Evolutionary conservation across 345 rosid species (phyloP).

Genomic region (sweet orange (Citrus sinensis)): DNA sequence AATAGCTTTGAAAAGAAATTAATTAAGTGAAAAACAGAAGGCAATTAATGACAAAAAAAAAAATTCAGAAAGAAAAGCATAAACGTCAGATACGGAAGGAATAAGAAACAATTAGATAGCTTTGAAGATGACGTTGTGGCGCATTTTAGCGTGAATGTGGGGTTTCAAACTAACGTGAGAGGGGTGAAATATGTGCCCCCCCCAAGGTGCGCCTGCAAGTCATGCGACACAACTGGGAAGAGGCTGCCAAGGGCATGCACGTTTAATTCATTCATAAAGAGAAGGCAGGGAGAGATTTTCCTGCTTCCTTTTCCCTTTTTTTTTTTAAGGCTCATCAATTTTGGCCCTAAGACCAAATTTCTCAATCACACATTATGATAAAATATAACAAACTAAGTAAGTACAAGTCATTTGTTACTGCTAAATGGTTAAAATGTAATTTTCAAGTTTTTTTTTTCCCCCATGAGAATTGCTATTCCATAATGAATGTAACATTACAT

Average conservation of each 20-base stretch:
- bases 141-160: neutral
- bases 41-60: neutral
- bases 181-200: neutral
- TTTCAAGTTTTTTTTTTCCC: too few species aligned
- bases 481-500: neutral
- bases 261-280: constrained; percentile 21
- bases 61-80: neutral
- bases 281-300: constrained; percentile 9
- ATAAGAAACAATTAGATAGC: constrained; percentile 1
- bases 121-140: neutral
- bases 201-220: neutral
- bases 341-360: neutral
- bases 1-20: too few species aligned
- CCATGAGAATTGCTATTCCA: too few species aligned
- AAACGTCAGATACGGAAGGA: constrained; percentile 23
- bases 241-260: constrained; percentile 8
- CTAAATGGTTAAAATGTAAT: too few species aligned
- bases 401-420: neutral
- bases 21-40: too few species aligned
- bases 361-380: neutral
- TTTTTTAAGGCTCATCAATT: neutral
- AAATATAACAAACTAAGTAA: neutral
- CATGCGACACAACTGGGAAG: neutral
- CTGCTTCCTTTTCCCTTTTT: too few species aligned
- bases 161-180: neutral